These are phyloP conservation scores for Pseudogymnoascus sp. DNA, from an alignment of 2,329 filamentous ascomycete species.

Conservation along the genomic window DNA sequence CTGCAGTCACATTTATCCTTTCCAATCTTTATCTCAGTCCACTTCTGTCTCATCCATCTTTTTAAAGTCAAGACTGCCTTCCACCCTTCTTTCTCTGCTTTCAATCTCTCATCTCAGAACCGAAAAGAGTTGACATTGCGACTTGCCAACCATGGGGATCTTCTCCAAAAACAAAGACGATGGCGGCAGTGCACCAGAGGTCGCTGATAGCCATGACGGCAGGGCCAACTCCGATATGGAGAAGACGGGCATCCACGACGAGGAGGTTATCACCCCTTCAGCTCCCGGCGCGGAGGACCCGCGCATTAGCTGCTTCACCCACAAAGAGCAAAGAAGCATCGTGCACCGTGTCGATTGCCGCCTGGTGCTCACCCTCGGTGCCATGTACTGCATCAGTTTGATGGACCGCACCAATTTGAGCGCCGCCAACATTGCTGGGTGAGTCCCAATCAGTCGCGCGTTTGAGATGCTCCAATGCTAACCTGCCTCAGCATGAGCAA, in stretches of 20 bases:
- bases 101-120: background rate
- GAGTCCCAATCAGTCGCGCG: background rate
- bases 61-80: background rate
- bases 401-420: conserved; percentile 72
- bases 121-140: background rate
- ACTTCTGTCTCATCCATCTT: background rate
- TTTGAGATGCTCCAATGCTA: background rate
- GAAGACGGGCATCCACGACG: conserved; percentile 4
- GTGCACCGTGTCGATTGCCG: conserved; percentile 61
- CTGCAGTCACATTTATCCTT: conserved; percentile 7
- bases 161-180: background rate
- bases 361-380: conserved; percentile 50
- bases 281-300: background rate
- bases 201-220: background rate
- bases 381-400: conserved; percentile 64
- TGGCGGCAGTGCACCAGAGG: background rate
- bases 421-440: conserved; percentile 58
- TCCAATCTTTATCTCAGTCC: conserved; percentile 2
- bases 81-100: background rate
- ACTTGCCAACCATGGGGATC: background rate
- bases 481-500: background rate
- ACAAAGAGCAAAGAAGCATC: conserved; percentile 56
- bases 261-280: background rate
- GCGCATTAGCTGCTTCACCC: conserved; percentile 37
- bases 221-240: background rate